Percentiles rank a stretch among this genome's conserved stretches.
Evolutionary conservation across 2,329 filamentous ascomycete species (phyloP).

Genomic region (Aspergillus sp.): DNA sequence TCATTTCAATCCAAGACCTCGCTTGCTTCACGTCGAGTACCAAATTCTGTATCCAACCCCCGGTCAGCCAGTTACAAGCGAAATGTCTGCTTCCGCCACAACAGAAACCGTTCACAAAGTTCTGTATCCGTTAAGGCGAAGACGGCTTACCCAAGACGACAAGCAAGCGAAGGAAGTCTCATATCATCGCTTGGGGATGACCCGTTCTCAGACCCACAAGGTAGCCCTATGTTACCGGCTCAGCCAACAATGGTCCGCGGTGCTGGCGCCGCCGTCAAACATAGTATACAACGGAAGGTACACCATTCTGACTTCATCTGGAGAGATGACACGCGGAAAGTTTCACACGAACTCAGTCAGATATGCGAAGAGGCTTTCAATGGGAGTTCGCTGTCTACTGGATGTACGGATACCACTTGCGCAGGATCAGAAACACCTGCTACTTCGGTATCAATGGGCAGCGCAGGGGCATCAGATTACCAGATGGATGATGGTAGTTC

Average conservation of each 20-base stretch:
- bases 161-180: constrained; percentile 27
- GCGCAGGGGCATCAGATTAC: constrained; percentile 26
- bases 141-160: constrained; percentile 17
- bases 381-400: constrained; percentile 58
- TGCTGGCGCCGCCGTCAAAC: constrained; percentile 28
- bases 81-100: constrained; percentile 63
- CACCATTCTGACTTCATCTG: constrained; percentile 51
- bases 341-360: constrained; percentile 81
- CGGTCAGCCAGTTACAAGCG: constrained; percentile 57
- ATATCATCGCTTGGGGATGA: constrained; percentile 16
- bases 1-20: constrained; percentile 49
- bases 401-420: constrained; percentile 43
- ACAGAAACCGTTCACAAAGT: constrained; percentile 42
- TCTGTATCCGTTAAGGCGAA: constrained; percentile 26
- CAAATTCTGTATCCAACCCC: constrained; percentile 34
- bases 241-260: constrained; percentile 40
- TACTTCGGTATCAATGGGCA: constrained; percentile 42
- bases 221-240: constrained; percentile 41
- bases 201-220: constrained; percentile 26
- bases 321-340: constrained; percentile 77
- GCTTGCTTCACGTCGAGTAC: constrained; percentile 45
- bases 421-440: constrained; percentile 53
- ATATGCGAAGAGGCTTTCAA: constrained; percentile 94
- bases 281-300: constrained; percentile 42
- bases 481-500: constrained; percentile 16